Evolutionary conservation across 805 yeast genomes (phyloP), one percentile per base, ranked within the genome.

Genomic region (Pichia deserticola): DNA sequence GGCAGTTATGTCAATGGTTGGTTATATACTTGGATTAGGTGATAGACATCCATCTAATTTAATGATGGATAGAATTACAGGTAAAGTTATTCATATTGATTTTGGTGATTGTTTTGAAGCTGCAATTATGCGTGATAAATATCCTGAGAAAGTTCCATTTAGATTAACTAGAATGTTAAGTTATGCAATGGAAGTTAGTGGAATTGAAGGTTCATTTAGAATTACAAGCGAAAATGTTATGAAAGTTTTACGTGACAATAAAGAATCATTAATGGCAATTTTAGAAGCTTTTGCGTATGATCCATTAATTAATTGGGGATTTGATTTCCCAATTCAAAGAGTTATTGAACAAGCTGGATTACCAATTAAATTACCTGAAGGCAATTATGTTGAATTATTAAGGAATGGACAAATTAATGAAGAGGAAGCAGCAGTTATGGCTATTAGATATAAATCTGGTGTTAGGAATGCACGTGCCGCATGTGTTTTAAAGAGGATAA

Each of bases 81-180:
- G 99, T 53, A 89, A 92, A 61, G 97, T 93, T 46, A 79, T 93
- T 37, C 99, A 93, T 64, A 92, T 93, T 68, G 99, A 93, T 74
- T 93, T 92, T 68, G 99, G 99, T 57, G 99, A 93, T 65, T 93
- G 99, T 77, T 93, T 93, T 62, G 99, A 93, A 65, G 97, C 98
- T 2, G 99, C 99, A 0, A 89, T 92, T 45, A 70, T 93, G 53
- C 79, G 99, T 57, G 99, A 95, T 58, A 93, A 93, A 64, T 95
- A 86, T 66, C 99, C 99, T 0, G 99, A 93, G 61, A 92, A 90
- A 65, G 99, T 93, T 28, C 99, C 99, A 7, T 93, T 93, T 72
- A 77, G 99, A 65, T 75, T 93, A 51, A 93, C 99, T 0, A 75
- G 99, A 66, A 93, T 93, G 99, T 74, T 95, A 56, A 89, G 95